Conservation (phyloP, 768 basidiomycete species). For the Trametes coccinea region DNA sequence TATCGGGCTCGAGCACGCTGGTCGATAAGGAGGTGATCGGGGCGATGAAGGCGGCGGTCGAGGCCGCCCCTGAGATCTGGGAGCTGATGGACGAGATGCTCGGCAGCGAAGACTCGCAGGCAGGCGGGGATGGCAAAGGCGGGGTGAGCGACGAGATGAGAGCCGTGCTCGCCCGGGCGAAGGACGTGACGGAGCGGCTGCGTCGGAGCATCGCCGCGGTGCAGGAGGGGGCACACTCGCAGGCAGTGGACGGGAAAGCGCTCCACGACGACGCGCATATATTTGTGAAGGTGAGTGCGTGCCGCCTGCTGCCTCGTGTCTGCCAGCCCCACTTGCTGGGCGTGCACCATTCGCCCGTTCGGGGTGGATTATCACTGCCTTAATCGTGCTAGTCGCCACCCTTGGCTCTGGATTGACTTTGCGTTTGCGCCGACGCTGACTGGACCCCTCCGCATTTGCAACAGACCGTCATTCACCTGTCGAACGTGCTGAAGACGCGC, state of each 20-base stretch:
- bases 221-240: conserved; percentile 48
- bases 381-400: conserved; percentile 1
- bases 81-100: conserved; percentile 73
- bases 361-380: conserved; percentile 1
- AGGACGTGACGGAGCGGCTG: conserved; percentile 63
- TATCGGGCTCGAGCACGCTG: conserved; percentile 55
- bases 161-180: conserved; percentile 60
- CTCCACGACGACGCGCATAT: conserved; percentile 76
- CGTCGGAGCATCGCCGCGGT: conserved; percentile 57
- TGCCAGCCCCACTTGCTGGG: not conserved
- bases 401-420: not conserved
- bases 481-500: conserved; percentile 68
- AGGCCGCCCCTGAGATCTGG: conserved; percentile 82
- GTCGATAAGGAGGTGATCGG: conserved; percentile 80
- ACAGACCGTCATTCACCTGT: conserved; percentile 75
- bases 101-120: conserved; percentile 46
- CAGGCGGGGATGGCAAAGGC: conserved; percentile 2
- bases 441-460: conserved; percentile 7
- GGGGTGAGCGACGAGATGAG: conserved; percentile 42
- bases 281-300: conserved; percentile 73
- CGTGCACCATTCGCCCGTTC: not conserved
- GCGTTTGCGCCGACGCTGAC: conserved; percentile 2
- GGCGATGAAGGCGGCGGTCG: conserved; percentile 76
- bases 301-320: conserved; percentile 10
- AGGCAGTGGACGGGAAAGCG: conserved; percentile 54